Conservation (phyloP, 129 eudicot species). For the Chrysanthemum makinoi region DNA sequence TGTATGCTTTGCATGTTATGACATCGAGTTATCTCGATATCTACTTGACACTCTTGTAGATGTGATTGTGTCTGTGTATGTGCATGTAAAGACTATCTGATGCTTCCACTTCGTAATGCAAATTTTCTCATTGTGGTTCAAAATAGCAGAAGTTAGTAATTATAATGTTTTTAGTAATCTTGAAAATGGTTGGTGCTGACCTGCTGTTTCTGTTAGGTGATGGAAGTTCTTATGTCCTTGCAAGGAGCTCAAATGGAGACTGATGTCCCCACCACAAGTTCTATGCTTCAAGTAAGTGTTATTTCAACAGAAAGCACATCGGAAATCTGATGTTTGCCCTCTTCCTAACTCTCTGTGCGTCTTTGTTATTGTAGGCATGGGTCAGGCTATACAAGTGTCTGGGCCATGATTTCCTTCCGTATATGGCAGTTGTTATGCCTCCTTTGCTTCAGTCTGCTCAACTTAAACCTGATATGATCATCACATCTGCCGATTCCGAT, state of each 20-base stretch:
- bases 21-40: neutral
- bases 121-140: neutral
- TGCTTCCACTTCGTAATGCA: neutral
- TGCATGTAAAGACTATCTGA: neutral
- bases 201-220: neutral
- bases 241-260: constrained; percentile 62
- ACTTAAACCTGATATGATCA: constrained; percentile 93
- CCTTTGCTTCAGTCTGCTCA: constrained; percentile 98
- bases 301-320: constrained; percentile 8
- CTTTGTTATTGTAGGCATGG: constrained; percentile 64
- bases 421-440: constrained; percentile 98
- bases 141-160: too few species aligned
- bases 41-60: too few species aligned
- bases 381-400: constrained; percentile 99
- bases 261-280: constrained; percentile 97
- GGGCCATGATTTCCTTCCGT: constrained; percentile 98
- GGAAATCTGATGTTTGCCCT: neutral
- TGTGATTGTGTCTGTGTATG: too few species aligned
- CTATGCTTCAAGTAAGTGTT: constrained; percentile 88
- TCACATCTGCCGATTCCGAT: constrained; percentile 97
- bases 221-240: too few species aligned
- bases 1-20: neutral
- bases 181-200: constrained; percentile 5
- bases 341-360: neutral
- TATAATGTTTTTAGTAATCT: neutral